Evolutionary conservation across 441 rosid genomes (phyloP).

Genomic region (Eutrema salsugineum): DNA sequence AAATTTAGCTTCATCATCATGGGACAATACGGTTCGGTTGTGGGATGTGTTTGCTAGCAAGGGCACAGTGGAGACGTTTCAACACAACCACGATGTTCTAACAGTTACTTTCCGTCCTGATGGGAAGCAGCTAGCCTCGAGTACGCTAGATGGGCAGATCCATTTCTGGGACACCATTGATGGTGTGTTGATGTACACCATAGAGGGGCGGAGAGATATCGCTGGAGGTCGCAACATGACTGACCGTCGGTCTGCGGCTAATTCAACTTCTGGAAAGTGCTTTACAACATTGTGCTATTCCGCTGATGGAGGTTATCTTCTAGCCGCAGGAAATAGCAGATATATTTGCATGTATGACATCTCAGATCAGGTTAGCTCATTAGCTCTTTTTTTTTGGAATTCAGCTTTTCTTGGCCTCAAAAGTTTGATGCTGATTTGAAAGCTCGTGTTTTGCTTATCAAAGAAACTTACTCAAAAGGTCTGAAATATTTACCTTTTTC

Average conservation of each 20-base stretch:
- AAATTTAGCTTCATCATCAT: slow-evolving; percentile 90
- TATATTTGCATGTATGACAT: slow-evolving; percentile 97
- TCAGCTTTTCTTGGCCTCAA: background rate
- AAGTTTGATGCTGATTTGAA: slow-evolving; percentile 1
- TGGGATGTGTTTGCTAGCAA: slow-evolving; percentile 98
- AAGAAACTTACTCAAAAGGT: background rate
- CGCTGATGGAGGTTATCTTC: slow-evolving; percentile 92
- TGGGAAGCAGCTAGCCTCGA: slow-evolving; percentile 90
- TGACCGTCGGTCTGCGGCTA: slow-evolving; percentile 90
- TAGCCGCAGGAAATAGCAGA: slow-evolving; percentile 97
- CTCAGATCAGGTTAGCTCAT: slow-evolving; percentile 79
- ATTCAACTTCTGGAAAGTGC: slow-evolving; percentile 93
- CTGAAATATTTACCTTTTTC: slow-evolving; percentile 18
- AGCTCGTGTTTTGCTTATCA: background rate
- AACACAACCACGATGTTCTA: slow-evolving; percentile 91
- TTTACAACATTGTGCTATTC: slow-evolving; percentile 89
- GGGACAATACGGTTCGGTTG: slow-evolving; percentile 89
- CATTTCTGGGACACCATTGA: slow-evolving; percentile 97
- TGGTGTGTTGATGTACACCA: slow-evolving; percentile 85
- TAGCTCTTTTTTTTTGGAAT: background rate
- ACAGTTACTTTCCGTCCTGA: slow-evolving; percentile 92
- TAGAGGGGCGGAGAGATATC: slow-evolving; percentile 96
- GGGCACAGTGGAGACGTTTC: slow-evolving; percentile 83
- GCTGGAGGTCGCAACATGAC: slow-evolving; percentile 94
- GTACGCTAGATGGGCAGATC: slow-evolving; percentile 94